A percentile compares a stretch with the other conserved stretches of the same genome.
Evolutionary conservation across 768 basidiomycete genomes (phyloP).

Genomic region (Russula sp.): DNA sequence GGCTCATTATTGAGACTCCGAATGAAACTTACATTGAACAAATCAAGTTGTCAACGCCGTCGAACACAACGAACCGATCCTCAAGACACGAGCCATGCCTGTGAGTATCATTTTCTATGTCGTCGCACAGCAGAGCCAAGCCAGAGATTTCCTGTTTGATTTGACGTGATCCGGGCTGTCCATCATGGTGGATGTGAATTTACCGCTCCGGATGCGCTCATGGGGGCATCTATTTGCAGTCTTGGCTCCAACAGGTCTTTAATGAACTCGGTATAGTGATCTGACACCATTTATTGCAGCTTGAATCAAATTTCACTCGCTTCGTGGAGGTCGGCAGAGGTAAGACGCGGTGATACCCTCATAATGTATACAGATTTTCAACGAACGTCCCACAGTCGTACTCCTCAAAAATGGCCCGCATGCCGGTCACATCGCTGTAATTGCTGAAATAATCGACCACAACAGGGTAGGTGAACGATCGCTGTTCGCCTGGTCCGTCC

Average conservation of each 20-base stretch:
- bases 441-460: conserved; percentile 98
- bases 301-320: conserved; percentile 82
- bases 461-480: conserved; percentile 68
- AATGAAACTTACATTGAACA: conserved; percentile 12
- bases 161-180: neutral
- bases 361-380: neutral
- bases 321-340: conserved; percentile 99
- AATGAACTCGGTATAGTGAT: neutral
- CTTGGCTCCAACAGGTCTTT: neutral
- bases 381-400: conserved; percentile 56
- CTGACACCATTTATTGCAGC: conserved; percentile 8
- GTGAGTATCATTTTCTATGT: conserved; percentile 20
- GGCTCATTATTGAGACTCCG: conserved; percentile 23
- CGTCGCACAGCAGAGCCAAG: neutral
- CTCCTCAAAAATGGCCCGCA: conserved; percentile 88
- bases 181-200: conserved; percentile 14
- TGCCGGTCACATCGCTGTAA: conserved; percentile 88
- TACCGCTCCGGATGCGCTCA: conserved; percentile 1
- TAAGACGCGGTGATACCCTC: conserved; percentile 37
- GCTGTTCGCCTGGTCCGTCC: neutral
- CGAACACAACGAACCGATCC: conserved; percentile 22
- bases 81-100: conserved; percentile 24
- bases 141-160: neutral
- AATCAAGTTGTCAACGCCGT: conserved; percentile 11
- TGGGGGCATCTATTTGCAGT: neutral